Evolutionary conservation across 495 filamentous ascomycete species (phyloP).

Genomic region (Friedmanniomyces simplex): DNA sequence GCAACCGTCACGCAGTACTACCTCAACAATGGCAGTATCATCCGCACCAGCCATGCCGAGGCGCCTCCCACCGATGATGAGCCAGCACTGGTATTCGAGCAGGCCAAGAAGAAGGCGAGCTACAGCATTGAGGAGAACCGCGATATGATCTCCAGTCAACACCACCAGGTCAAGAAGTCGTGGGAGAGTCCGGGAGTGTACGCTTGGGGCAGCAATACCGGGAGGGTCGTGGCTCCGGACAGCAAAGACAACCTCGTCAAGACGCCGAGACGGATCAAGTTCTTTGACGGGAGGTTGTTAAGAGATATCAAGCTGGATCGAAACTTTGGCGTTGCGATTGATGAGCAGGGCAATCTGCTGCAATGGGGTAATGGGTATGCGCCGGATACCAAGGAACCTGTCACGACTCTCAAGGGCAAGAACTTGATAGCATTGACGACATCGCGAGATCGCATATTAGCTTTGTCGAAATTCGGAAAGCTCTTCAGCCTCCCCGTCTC

Average conservation of each 20-base stretch:
- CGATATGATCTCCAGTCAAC: constrained; percentile 63
- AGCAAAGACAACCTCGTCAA: constrained; percentile 64
- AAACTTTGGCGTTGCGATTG: constrained; percentile 78
- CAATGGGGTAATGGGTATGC: constrained; percentile 84
- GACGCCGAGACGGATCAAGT: constrained; percentile 63
- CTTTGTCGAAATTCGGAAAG: constrained; percentile 61
- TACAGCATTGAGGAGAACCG: constrained; percentile 55
- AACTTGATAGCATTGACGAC: constrained; percentile 60
- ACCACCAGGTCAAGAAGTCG: constrained; percentile 76
- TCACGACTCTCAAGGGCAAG: constrained; percentile 68
- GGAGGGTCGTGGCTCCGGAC: constrained; percentile 72
- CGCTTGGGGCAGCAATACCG: constrained; percentile 85
- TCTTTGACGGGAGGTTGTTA: constrained; percentile 76
- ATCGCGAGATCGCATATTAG: constrained; percentile 74
- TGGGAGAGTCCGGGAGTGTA: constrained; percentile 87
- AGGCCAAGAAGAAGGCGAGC: constrained; percentile 39
- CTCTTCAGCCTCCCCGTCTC: constrained; percentile 84
- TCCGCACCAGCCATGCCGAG: constrained; percentile 39
- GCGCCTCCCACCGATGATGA: constrained; percentile 30
- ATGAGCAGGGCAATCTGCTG: constrained; percentile 76
- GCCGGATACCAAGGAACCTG: constrained; percentile 45
- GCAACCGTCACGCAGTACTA: constrained; percentile 17
- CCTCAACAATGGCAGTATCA: constrained; percentile 12
- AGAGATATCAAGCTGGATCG: constrained; percentile 79
- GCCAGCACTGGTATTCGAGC: constrained; percentile 49